These are phyloP conservation scores for Draba incana DNA, from an alignment of 345 rosid species.

Conservation along the genomic window DNA sequence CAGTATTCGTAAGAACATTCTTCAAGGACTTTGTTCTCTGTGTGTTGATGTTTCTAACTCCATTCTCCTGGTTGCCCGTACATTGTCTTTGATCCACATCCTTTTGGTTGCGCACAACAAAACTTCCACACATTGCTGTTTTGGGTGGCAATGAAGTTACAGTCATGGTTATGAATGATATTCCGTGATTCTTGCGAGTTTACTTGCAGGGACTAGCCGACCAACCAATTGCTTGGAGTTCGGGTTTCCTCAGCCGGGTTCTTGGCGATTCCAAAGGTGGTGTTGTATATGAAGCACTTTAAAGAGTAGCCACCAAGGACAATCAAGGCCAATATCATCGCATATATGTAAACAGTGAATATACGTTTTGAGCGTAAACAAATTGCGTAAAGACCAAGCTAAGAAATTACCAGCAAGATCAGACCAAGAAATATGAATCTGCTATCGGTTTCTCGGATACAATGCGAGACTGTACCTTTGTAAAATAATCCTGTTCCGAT, in stretches of 20 bases:
- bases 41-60: constrained; percentile 40
- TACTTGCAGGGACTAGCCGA: constrained; percentile 24
- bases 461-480: constrained; percentile 25
- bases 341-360: constrained; percentile 26
- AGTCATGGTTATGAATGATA: constrained; percentile 36
- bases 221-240: constrained; percentile 32
- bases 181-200: constrained; percentile 4
- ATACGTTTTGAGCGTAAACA: constrained; percentile 35
- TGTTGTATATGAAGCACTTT: constrained; percentile 33
- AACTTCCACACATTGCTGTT: constrained; percentile 44
- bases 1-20: constrained; percentile 37
- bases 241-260: constrained; percentile 31
- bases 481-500: constrained; percentile 34
- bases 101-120: constrained; percentile 37
- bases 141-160: constrained; percentile 36
- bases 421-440: constrained; percentile 25
- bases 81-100: constrained; percentile 35
- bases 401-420: constrained; percentile 32
- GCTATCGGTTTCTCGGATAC: constrained; percentile 22
- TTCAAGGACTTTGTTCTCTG: constrained; percentile 27
- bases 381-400: constrained; percentile 35
- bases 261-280: constrained; percentile 34
- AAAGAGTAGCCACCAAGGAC: constrained; percentile 30
- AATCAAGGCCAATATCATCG: constrained; percentile 22
- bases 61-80: constrained; percentile 37